Evolutionary conservation across 2,329 filamentous ascomycete genomes (phyloP), one percentile per base, ranked within the genome.

Genomic region (Colletotrichum orchidophilum): DNA sequence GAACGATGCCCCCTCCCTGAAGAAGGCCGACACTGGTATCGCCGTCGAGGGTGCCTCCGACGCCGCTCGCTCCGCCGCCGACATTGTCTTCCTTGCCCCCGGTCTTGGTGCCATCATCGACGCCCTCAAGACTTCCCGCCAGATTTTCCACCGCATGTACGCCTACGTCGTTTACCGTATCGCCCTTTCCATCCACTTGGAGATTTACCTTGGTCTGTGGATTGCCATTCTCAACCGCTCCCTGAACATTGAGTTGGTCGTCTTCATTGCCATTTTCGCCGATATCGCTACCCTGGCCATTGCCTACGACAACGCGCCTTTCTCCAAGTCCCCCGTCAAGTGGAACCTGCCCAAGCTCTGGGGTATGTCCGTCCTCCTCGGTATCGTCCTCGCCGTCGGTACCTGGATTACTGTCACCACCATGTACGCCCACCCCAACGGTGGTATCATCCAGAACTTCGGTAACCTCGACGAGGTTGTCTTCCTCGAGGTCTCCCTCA

Each of bases 141-240:
- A 97, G 83, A 97, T 97, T 82, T 97, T 97, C 88, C 94, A 97
- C 86, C 94, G 95, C 78, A 97, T 97, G 94, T 96, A 97, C 85
- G 93, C 94, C 71, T 97, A 97, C 86, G 94, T 97, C 75, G 93
- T 97, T 78, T 97, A 97, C 87, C 94, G 95, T 89, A 97, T 97
- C 79, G 94, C 95, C 59, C 86, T 97, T 78, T 97, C 94, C 18
- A 91, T 97, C 75, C 95, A 97, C 82, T 88, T 97, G 79, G 94
- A 96, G 85, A 93, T 97, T 81, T 97, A 95, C 88, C 89, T 97
- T 61, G 94, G 94, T 81, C 90, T 97, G 71, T 97, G 94, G 94
- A 96, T 97, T 77, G 93, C 93, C 77, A 95, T 96, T 76, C 87
- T 96, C 77, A 96, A 97, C 87, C 87, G 90, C 73, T 93, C 90